Evolutionary conservation across 257 asterid genomes (phyloP).

Genomic region (Gynochthodes officinalis): DNA sequence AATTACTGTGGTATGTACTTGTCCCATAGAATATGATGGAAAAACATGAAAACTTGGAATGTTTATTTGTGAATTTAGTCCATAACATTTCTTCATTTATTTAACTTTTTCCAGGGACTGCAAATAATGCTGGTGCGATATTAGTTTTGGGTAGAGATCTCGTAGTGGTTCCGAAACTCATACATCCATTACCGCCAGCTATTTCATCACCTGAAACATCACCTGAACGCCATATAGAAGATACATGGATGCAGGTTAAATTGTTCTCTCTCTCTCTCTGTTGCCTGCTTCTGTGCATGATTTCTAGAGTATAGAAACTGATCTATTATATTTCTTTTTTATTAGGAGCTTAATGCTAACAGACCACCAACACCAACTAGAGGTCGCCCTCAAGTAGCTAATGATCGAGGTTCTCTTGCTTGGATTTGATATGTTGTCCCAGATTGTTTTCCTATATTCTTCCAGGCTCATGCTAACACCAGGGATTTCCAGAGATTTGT

Average conservation of each 20-base stretch:
- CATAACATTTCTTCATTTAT: neutral
- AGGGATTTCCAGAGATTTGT: conserved; percentile 60
- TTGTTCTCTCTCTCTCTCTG: conserved; percentile 19
- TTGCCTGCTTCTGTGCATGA: neutral
- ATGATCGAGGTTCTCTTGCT: conserved; percentile 92
- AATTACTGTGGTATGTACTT: conserved; percentile 86
- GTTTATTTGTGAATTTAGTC: neutral
- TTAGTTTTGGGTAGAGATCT: conserved; percentile 97
- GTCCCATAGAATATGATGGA: neutral
- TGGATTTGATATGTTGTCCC: conserved; percentile 59
- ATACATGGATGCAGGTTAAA: conserved; percentile 96
- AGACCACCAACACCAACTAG: conserved; percentile 98
- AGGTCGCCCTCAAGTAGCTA: conserved; percentile 91
- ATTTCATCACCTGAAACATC: conserved; percentile 87
- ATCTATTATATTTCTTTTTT: conserved; percentile 5
- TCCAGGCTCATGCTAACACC: conserved; percentile 52
- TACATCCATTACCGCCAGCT: conserved; percentile 92
- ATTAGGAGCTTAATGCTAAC: conserved; percentile 93
- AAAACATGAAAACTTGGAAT: neutral
- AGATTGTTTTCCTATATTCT: conserved; percentile 39
- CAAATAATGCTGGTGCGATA: conserved; percentile 98
- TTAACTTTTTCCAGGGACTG: conserved; percentile 56
- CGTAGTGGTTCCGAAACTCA: conserved; percentile 93
- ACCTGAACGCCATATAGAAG: conserved; percentile 78
- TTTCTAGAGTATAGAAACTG: conserved; percentile 12